A percentile compares a stretch with the other conserved stretches of the same genome.
phyloP scores from a whole-genome alignment of 1,139 yeast species.

The Suhomyces taliae region DNA sequence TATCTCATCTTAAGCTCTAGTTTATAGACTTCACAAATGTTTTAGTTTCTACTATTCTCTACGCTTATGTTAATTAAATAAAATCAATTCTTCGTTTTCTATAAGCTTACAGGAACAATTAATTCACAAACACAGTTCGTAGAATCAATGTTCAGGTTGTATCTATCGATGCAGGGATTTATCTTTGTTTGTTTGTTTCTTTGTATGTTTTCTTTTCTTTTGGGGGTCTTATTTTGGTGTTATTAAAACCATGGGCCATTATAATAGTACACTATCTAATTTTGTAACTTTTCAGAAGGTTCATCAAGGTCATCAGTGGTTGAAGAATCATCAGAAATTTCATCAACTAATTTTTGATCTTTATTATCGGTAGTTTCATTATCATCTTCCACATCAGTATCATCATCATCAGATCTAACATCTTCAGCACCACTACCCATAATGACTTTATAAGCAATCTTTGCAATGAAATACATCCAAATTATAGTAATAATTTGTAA shows the following conservation, averaged over 20 bases:
- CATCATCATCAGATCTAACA: conserved; percentile 76
- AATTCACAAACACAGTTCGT: too few relatives aligned
- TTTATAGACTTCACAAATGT: too few relatives aligned
- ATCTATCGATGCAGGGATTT: too few relatives aligned
- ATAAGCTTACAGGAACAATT: too few relatives aligned
- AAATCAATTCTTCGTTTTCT: too few relatives aligned
- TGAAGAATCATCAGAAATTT: conserved; percentile 3
- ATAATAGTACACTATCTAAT: conserved; percentile 1
- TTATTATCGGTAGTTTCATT: not conserved
- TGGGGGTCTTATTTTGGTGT: too few relatives aligned
- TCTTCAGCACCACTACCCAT: conserved; percentile 78
- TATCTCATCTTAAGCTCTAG: too few relatives aligned
- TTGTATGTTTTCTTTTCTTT: too few relatives aligned
- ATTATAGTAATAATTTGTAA: conserved; percentile 65
- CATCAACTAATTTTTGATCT: not conserved
- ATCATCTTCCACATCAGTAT: conserved; percentile 30
- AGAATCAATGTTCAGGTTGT: too few relatives aligned
- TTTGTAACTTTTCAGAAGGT: conserved; percentile 6
- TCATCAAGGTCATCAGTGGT: conserved; percentile 6
- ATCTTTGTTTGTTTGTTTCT: too few relatives aligned
- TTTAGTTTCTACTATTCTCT: too few relatives aligned
- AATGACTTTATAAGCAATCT: conserved; percentile 68
- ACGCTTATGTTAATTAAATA: too few relatives aligned
- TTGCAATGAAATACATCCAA: conserved; percentile 75
- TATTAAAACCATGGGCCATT: not conserved